These are phyloP conservation scores for Fusarium illudens DNA, from an alignment of 2,329 filamentous ascomycete genomes.

Conservation along the genomic window DNA sequence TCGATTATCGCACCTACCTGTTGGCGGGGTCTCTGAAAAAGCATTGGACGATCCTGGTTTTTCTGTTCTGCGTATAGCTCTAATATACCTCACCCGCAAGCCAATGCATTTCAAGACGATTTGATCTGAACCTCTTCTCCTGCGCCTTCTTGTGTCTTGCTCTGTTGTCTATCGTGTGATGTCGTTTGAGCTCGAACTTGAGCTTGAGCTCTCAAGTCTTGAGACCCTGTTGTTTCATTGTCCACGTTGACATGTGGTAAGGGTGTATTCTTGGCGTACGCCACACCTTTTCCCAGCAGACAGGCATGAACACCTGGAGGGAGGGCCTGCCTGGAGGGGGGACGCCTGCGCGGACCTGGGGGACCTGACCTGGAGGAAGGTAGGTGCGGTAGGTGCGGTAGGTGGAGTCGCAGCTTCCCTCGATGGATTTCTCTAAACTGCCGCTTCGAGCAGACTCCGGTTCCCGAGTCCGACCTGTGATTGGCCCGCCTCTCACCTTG, in stretches of 20 bases:
- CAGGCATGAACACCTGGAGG: constrained; percentile 23
- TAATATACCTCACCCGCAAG: constrained; percentile 35
- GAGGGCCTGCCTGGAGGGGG: background rate
- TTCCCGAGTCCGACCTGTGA: constrained; percentile 8
- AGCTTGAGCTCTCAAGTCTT: background rate
- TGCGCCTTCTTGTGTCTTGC: too few species aligned
- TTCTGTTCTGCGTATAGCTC: constrained; percentile 25
- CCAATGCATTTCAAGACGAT: constrained; percentile 26
- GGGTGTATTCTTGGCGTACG: constrained; percentile 17
- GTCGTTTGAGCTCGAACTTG: background rate
- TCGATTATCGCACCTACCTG: constrained; percentile 33
- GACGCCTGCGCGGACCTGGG: background rate
- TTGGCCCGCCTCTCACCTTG: constrained; percentile 33
- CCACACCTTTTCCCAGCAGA: constrained; percentile 21
- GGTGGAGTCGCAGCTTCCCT: background rate
- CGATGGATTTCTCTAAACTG: background rate
- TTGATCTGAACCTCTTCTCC: too few species aligned
- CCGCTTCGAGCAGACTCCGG: constrained; percentile 5
- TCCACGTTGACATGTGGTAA: constrained; percentile 3
- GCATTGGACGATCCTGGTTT: constrained; percentile 37
- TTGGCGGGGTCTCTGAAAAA: constrained; percentile 39
- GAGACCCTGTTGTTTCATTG: background rate
- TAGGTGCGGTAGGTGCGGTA: too few species aligned
- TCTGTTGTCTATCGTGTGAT: background rate
- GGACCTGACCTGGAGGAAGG: background rate